phyloP scores from a whole-genome alignment of 2,329 filamentous ascomycete species.

The Cryphonectria carpinicola region DNA sequence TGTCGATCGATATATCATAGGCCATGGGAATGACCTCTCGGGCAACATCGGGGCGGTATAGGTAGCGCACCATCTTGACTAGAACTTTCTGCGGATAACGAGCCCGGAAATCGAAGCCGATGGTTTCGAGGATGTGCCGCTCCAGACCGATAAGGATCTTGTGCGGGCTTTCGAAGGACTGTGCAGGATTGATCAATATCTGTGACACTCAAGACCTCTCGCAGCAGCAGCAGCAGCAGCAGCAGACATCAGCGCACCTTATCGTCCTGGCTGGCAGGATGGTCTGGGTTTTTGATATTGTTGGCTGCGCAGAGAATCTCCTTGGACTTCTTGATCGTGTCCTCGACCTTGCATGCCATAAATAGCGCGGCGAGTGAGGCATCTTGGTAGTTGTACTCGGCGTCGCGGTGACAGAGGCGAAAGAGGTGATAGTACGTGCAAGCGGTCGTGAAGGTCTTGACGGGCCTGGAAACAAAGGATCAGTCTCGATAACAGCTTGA shows the following conservation, averaged over 20 bases:
- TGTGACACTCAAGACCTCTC: constrained; percentile 22
- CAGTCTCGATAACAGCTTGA: constrained; percentile 16
- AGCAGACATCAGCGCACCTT: constrained; percentile 56
- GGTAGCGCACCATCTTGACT: constrained; percentile 73
- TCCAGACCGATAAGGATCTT: constrained; percentile 88
- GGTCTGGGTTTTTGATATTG: constrained; percentile 75
- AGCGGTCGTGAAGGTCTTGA: constrained; percentile 90
- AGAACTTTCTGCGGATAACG: constrained; percentile 85
- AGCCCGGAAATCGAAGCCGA: constrained; percentile 91
- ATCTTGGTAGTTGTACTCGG: constrained; percentile 84
- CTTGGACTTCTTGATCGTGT: constrained; percentile 94
- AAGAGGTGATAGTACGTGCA: constrained; percentile 95
- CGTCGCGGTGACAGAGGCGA: constrained; percentile 80
- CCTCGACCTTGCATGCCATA: constrained; percentile 95
- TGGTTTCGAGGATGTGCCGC: constrained; percentile 87
- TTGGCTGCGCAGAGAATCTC: constrained; percentile 91
- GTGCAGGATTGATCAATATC: constrained; percentile 7
- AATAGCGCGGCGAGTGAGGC: constrained; percentile 87
- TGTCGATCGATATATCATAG: constrained; percentile 82
- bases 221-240: background rate
- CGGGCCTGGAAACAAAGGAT: constrained; percentile 56
- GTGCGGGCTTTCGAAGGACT: constrained; percentile 80
- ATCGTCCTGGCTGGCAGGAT: constrained; percentile 77
- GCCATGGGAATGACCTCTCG: constrained; percentile 67
- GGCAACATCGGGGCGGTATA: constrained; percentile 53